These are phyloP conservation scores for Cercospora brassicicola DNA, from an alignment of 2,329 filamentous ascomycete genomes.

Conservation along the genomic window DNA sequence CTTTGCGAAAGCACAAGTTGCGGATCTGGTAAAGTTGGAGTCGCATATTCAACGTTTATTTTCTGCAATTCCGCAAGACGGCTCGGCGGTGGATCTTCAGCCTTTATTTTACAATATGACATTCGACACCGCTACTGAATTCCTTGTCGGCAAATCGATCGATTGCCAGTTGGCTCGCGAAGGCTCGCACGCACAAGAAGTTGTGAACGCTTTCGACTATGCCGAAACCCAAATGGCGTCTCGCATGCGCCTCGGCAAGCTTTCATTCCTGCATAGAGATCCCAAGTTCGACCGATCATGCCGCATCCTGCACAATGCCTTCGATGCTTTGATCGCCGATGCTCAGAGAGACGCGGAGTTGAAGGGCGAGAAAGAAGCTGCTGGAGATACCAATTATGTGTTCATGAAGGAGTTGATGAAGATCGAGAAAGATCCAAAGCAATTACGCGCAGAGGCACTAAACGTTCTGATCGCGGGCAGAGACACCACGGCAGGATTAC, in stretches of 20 bases:
- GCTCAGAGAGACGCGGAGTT: background rate
- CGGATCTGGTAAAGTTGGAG: background rate
- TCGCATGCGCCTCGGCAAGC: background rate
- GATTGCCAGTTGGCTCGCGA: background rate
- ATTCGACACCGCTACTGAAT: background rate
- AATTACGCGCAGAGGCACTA: background rate
- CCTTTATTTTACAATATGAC: background rate
- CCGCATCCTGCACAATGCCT: background rate
- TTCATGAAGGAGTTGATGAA: background rate
- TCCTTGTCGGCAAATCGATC: background rate
- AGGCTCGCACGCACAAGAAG: background rate
- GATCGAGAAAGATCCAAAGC: background rate
- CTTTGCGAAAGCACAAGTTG: background rate
- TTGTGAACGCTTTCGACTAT: background rate
- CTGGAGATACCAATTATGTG: background rate
- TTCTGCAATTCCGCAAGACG: background rate
- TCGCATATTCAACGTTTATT: background rate
- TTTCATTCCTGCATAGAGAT: background rate
- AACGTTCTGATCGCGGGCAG: background rate
- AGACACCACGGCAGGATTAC: background rate
- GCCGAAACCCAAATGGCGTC: background rate
- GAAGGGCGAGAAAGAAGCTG: background rate
- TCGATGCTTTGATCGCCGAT: background rate
- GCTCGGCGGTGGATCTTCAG: background rate
- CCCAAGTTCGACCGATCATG: background rate